These are phyloP conservation scores for Kalmanozyma brasiliensis DNA, from an alignment of 1,284 basidiomycete species.

Conservation along the genomic window DNA sequence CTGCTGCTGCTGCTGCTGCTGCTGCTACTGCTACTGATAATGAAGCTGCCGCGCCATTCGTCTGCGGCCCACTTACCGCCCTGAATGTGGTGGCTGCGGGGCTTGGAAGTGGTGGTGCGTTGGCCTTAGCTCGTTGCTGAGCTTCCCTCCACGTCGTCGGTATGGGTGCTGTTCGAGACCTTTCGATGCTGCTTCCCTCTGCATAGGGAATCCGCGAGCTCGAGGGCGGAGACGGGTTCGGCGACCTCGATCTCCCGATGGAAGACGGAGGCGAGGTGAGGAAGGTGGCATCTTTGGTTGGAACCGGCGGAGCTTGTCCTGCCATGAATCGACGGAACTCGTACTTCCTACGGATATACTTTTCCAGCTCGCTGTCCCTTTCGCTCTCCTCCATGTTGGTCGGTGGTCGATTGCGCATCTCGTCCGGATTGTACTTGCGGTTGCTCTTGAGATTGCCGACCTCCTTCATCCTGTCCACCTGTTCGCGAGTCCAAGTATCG, in stretches of 20 bases:
- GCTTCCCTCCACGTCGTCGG: constrained; percentile 54
- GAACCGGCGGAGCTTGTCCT: constrained; percentile 53
- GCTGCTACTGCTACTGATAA: constrained; percentile 3
- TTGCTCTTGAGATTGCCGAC: constrained; percentile 83
- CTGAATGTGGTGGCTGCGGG: constrained; percentile 14
- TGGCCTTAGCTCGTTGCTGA: constrained; percentile 30
- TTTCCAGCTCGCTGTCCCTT: constrained; percentile 81
- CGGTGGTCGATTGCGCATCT: constrained; percentile 79
- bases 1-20: background rate
- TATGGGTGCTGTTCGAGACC: constrained; percentile 54
- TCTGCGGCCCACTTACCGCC: constrained; percentile 9
- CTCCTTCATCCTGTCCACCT: constrained; percentile 79
- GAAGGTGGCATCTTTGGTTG: constrained; percentile 52
- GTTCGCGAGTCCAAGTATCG: constrained; percentile 85
- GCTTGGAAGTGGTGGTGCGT: constrained; percentile 28
- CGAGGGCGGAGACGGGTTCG: constrained; percentile 6
- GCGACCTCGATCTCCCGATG: constrained; percentile 10
- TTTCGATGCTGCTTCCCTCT: constrained; percentile 35
- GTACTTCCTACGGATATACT: constrained; percentile 79
- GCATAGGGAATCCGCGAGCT: constrained; percentile 4
- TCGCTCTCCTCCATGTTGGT: constrained; percentile 80
- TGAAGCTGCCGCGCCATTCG: constrained; percentile 2
- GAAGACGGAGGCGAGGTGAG: constrained; percentile 30
- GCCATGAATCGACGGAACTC: constrained; percentile 60
- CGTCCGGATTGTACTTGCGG: constrained; percentile 78